Evolutionary conservation across 2,329 filamentous ascomycete genomes (phyloP), one percentile per base, ranked within the genome.

Genomic region (Calonectria pteridis): DNA sequence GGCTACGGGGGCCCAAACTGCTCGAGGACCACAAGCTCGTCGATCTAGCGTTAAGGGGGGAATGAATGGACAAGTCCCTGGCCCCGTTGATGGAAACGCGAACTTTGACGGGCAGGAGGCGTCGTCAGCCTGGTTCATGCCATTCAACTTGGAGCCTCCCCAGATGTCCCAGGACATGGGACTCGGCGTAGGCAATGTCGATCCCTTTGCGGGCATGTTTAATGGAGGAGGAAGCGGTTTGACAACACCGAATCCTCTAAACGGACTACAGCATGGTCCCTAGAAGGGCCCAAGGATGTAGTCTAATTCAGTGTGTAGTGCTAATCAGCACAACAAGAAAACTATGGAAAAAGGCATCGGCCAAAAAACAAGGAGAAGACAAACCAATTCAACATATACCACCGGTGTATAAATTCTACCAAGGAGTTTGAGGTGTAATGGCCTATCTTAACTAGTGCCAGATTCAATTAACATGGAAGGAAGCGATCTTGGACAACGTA

Each of bases 71-170:
- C 83, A 80, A 35, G 69, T 72, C n/a, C 69, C 75, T 14, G 73
- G 77, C 49, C 65, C 77, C 26, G 67, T 71, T 11, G 77, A 78
- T 46, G 76, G 72, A 28, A 69, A 81, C 59, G 73, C 76, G 37
- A 77, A 74, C 49, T 80, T 83, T 62, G 74, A 67, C 62, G 82
- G 81, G 5, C 84, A 85, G 43, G 89, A 91, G 74, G 85, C 88
- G 2, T 89, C 87, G 65, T 93, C 93, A 67, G 94, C 94, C 6
- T 98, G 96, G 94, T 98, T 97, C 83, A 92, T 98, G 87, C 95
- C 96, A 1, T 98, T 98, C 84, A 97, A 98, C 82, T 92, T 98
- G 84, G 94, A 97, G 72, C 94, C 95, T 26, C 92, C 94, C 0
- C 90, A 92, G 71, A 84, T 91, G 51, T 85, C 86, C 9, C 88